Conservation (phyloP, 2,329 filamentous ascomycete genomes). For the Aspergillus sp. region DNA sequence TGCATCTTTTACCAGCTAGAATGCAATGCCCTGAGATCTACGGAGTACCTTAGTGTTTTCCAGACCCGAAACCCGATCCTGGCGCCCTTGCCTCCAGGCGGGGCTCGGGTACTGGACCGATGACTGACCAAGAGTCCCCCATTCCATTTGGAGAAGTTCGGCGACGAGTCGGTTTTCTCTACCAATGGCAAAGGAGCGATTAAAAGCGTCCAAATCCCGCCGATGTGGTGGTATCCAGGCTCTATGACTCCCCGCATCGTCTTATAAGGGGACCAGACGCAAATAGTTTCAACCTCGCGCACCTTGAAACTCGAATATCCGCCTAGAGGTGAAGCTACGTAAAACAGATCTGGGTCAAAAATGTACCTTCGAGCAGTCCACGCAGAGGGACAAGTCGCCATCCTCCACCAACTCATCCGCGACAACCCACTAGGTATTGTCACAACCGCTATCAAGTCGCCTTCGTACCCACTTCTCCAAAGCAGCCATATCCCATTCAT, state of each 20-base stretch:
- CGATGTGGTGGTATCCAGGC: not conserved
- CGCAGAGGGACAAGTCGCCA: conserved; percentile 51
- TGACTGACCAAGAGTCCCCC: not conserved
- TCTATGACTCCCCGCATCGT: not conserved
- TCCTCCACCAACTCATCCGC: conserved; percentile 55
- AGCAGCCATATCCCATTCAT: conserved; percentile 64
- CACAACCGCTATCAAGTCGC: conserved; percentile 60
- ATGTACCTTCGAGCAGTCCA: conserved; percentile 61
- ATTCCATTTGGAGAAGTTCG: not conserved
- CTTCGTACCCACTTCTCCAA: conserved; percentile 53
- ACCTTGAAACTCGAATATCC: not conserved
- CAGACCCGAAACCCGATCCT: too few relatives aligned
- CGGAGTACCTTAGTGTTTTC: too few relatives aligned
- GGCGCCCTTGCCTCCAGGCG: not conserved
- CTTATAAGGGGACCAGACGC: not conserved
- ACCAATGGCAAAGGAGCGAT: not conserved
- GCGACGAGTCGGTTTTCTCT: not conserved
- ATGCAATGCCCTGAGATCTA: too few relatives aligned
- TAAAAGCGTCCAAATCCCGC: not conserved
- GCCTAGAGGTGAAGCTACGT: not conserved
- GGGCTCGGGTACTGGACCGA: not conserved
- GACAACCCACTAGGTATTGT: conserved; percentile 63
- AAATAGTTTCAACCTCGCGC: not conserved
- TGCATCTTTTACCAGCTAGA: too few relatives aligned
- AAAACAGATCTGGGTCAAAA: not conserved